These are phyloP conservation scores for Polygonum aviculare DNA, from an alignment of 148 eudicot genomes.

Conservation along the genomic window DNA sequence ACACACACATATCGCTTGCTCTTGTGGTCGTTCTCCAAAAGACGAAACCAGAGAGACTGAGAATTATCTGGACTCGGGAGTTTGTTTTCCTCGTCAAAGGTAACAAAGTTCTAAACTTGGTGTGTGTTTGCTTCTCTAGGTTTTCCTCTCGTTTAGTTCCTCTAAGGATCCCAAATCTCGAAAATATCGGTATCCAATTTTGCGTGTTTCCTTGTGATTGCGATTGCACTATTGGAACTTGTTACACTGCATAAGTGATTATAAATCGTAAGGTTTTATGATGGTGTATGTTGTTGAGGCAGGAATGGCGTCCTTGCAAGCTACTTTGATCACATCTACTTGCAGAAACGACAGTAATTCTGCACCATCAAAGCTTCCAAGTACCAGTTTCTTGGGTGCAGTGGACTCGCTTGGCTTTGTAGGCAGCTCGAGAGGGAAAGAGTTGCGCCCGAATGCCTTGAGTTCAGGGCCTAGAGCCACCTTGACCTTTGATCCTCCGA, in stretches of 20 bases:
- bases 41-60: too few relatives aligned
- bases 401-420: slow-evolving; percentile 37
- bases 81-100: too few relatives aligned
- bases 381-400: slow-evolving; percentile 50
- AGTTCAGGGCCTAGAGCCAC: slow-evolving; percentile 51
- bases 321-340: slow-evolving; percentile 51
- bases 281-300: background rate
- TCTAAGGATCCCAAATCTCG: too few relatives aligned
- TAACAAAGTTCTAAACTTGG: too few relatives aligned
- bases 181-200: too few relatives aligned
- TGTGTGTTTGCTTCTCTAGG: too few relatives aligned
- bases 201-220: background rate
- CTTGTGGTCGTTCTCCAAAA: too few relatives aligned
- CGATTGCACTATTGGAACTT: background rate
- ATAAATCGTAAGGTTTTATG: background rate
- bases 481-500: slow-evolving; percentile 73
- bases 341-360: slow-evolving; percentile 49
- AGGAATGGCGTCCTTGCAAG: slow-evolving; percentile 71
- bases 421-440: slow-evolving; percentile 32
- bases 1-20: too few relatives aligned
- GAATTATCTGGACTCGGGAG: too few relatives aligned
- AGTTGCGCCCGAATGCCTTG: slow-evolving; percentile 16
- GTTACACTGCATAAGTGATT: background rate
- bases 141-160: too few relatives aligned
- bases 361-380: slow-evolving; percentile 28